These are phyloP conservation scores for Colletotrichum euphorbiae DNA, from an alignment of 2,329 filamentous ascomycete species.

Conservation along the genomic window DNA sequence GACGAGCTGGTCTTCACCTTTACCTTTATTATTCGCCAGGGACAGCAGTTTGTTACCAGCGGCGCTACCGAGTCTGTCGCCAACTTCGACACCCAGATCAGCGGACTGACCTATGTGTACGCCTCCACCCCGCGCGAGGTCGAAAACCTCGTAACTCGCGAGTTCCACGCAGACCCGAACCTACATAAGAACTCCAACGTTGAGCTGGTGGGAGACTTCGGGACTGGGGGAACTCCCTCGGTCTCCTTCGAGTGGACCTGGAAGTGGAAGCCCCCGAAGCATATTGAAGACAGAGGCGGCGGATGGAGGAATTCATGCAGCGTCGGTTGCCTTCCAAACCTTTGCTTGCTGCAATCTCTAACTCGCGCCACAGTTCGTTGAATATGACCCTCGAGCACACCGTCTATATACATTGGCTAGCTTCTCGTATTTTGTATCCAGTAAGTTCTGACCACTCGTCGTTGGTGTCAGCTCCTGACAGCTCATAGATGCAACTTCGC, in stretches of 20 bases:
- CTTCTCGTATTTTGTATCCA: conserved; percentile 96
- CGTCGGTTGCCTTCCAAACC: conserved; percentile 60
- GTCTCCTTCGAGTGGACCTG: conserved; percentile 95
- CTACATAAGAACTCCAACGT: conserved; percentile 98
- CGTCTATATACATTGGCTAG: conserved; percentile 87
- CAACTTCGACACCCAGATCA: conserved; percentile 79
- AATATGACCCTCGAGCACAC: conserved; percentile 95
- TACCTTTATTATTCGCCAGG: conserved; percentile 81
- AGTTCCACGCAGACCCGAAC: conserved; percentile 97
- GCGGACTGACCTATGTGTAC: conserved; percentile 91
- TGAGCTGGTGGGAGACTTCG: conserved; percentile 91
- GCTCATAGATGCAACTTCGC: conserved; percentile 55
- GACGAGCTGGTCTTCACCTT: conserved; percentile 95
- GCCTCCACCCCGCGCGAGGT: conserved; percentile 88
- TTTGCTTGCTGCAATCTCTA: conserved; percentile 41
- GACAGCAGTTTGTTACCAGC: conserved; percentile 54
- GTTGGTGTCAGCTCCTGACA: background rate
- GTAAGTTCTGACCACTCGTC: conserved; percentile 57
- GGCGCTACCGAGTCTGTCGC: conserved; percentile 52
- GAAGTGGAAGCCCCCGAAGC: conserved; percentile 95
- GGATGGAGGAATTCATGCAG: conserved; percentile 98
- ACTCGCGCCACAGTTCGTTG: conserved; percentile 76
- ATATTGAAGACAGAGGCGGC: conserved; percentile 82
- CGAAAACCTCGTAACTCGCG: conserved; percentile 91
- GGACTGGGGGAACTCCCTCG: conserved; percentile 83